Evolutionary conservation across 345 rosid genomes (phyloP), one percentile per base, ranked within the genome.

Genomic region (Ceriops zippeliana): DNA sequence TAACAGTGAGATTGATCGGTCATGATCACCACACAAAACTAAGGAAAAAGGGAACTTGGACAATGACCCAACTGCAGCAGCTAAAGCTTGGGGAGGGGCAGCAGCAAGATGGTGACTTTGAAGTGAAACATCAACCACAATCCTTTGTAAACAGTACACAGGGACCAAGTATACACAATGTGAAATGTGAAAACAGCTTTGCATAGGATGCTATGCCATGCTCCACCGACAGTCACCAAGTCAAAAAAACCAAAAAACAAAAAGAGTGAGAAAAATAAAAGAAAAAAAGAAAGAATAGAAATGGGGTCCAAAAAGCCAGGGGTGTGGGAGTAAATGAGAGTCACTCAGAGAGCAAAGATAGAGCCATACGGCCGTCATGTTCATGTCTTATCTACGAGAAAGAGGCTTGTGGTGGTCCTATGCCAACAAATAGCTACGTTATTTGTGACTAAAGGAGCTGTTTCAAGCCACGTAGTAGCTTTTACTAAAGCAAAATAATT

Each of bases 151-250:
- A 51, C 35, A 47, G 57, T 42, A 13, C 49, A 42, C 49, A 42
- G 49, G 49, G 49, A 7, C 20, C 64, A 52, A 16, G 17, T 28
- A 5, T 22, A 10, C 38, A 62, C 6, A n/a, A 21, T 28, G 63
- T 21, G 28, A 58, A 58, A 9, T 42, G 63, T 21, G 28, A 58
- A 58, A 16, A 27, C 1, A 20, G 65, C n/a, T 21, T 31, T 51
- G 66, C 76, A 65, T 72, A 60, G 70, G 76, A 65, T 66, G 61
- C 76, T 52, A 35, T 27, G 76, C 30, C 5, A 66, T 72, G 70
- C 46, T 59, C 70, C 65, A 59, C 76, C 76, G 76, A 72, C 76
- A 72, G 28, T 16, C 20, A 34, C 26, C 9, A 7, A 20, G 17
- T 37, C 49, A 53, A 59, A 1, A 47, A 27, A 15, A 11, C 17